These are phyloP conservation scores for Aspergillus haitiensis DNA, from an alignment of 495 filamentous ascomycete genomes.

Conservation along the genomic window DNA sequence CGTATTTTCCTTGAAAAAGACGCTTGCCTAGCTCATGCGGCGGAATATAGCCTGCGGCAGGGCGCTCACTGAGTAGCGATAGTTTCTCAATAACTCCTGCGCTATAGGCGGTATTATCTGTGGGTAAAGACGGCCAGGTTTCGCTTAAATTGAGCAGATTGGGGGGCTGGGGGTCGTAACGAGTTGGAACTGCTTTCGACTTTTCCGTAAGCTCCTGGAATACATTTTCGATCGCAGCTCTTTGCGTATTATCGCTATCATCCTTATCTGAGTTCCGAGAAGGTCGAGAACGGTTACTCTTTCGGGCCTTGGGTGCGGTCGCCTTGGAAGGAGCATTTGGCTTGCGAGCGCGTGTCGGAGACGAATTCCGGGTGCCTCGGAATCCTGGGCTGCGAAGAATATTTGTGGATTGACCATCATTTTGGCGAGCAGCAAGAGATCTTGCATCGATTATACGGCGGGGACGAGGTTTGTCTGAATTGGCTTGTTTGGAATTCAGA, in stretches of 20 bases:
- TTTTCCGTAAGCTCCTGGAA: constrained; percentile 35
- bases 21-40: constrained; percentile 43
- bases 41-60: constrained; percentile 41
- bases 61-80: constrained; percentile 36
- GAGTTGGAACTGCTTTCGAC: constrained; percentile 32
- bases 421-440: constrained; percentile 38
- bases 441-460: constrained; percentile 43
- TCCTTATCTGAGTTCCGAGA: constrained; percentile 23
- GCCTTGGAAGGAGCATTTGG: constrained; percentile 17
- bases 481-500: constrained; percentile 18
- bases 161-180: constrained; percentile 38
- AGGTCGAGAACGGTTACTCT: constrained; percentile 13
- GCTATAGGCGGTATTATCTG: constrained; percentile 27
- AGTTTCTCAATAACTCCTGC: constrained; percentile 43
- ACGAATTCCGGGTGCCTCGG: constrained; percentile 26
- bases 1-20: constrained; percentile 42
- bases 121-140: constrained; percentile 48
- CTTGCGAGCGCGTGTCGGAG: constrained; percentile 25
- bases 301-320: constrained; percentile 18
- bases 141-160: constrained; percentile 34
- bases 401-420: constrained; percentile 32
- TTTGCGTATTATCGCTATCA: constrained; percentile 27
- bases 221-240: constrained; percentile 33
- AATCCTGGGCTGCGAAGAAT: constrained; percentile 37
- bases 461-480: constrained; percentile 28